These are phyloP conservation scores for Entophlyctis helioformis DNA, from an alignment of 192 early-diverging fungal genomes.

Conservation along the genomic window DNA sequence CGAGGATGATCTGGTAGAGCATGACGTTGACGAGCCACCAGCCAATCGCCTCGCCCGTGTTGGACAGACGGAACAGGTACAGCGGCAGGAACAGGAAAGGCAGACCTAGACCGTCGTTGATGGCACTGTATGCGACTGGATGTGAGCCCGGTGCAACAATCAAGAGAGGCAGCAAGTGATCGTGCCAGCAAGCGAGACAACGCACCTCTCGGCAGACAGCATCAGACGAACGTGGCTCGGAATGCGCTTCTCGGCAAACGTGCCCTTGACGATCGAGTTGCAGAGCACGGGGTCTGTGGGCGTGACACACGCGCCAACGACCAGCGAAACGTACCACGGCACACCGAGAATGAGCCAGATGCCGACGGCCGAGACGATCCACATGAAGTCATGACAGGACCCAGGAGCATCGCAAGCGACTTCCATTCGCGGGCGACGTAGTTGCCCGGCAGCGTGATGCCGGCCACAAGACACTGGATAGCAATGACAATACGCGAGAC, in stretches of 20 bases:
- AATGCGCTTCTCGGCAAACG: conserved; percentile 85
- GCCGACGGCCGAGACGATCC: conserved; percentile 53
- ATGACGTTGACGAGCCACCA: conserved; percentile 29
- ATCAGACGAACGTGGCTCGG: conserved; percentile 37
- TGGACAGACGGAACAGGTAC: not conserved
- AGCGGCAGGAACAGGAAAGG: too few relatives aligned
- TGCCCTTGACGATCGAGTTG: conserved; percentile 87
- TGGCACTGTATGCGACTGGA: conserved; percentile 3
- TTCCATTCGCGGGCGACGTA: too few relatives aligned
- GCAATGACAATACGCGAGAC: conserved; percentile 69
- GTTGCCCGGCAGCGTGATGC: conserved; percentile 62
- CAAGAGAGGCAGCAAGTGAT: not conserved
- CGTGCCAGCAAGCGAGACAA: not conserved
- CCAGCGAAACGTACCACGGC: conserved; percentile 43
- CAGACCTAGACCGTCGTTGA: too few relatives aligned
- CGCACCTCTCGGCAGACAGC: conserved; percentile 17
- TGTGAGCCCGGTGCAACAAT: not conserved
- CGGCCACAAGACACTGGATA: conserved; percentile 82
- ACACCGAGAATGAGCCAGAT: conserved; percentile 34
- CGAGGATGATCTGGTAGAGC: conserved; percentile 1
- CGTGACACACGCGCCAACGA: conserved; percentile 71
- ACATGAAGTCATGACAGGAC: conserved; percentile 77
- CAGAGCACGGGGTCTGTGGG: conserved; percentile 93
- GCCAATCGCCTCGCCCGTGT: not conserved
- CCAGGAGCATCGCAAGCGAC: conserved; percentile 48